Conservation (phyloP, 1,284 basidiomycete species). For the Kalmanozyma brasiliensis region DNA sequence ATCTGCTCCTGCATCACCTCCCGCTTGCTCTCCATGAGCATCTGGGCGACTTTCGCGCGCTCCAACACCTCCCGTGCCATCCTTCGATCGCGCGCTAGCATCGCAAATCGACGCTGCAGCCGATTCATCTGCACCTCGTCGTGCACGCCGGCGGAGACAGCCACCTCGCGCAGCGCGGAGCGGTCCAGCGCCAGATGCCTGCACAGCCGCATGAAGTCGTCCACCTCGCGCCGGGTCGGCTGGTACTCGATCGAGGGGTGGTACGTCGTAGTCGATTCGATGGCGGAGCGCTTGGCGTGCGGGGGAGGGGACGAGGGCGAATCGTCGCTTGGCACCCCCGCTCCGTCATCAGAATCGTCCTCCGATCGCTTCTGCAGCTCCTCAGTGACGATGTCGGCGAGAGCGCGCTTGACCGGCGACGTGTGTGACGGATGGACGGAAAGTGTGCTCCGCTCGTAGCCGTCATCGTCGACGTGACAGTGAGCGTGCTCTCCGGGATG, state of each 20-base stretch:
- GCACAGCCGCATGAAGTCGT: conserved; percentile 12
- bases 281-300: background rate
- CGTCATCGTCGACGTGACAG: no score
- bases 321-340: no score
- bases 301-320: no score
- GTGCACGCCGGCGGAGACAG: conserved; percentile 3
- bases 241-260: background rate
- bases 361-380: no score
- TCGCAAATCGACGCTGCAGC: background rate
- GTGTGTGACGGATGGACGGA: no score
- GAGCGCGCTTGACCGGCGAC: no score
- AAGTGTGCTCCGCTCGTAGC: no score
- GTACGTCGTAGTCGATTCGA: background rate
- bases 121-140: background rate
- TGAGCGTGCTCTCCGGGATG: no score
- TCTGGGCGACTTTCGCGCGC: conserved; percentile 11
- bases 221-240: conserved; percentile 5
- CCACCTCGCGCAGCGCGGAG: background rate
- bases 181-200: background rate
- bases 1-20: background rate
- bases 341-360: no score
- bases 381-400: no score
- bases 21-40: conserved; percentile 16
- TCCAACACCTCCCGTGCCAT: conserved; percentile 2
- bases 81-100: background rate